Conservation (phyloP, 2,329 filamentous ascomycete species). For the Ascochyta rabiei region DNA sequence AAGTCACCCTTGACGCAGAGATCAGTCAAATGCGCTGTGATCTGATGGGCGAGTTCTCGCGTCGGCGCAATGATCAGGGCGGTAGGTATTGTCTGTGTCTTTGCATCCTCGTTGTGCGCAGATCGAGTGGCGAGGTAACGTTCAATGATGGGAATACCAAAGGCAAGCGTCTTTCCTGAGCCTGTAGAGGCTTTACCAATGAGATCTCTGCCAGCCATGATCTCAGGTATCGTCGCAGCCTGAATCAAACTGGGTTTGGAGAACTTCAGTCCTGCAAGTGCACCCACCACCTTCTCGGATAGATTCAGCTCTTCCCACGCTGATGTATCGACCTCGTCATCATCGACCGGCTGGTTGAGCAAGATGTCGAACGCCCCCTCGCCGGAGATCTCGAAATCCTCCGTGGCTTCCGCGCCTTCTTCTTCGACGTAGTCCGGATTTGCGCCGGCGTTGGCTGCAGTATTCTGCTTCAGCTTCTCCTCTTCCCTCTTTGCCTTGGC, state of each 20-base stretch:
- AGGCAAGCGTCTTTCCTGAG: constrained; percentile 95
- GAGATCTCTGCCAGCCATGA: constrained; percentile 83
- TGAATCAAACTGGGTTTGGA: constrained; percentile 83
- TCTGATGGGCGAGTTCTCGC: constrained; percentile 89
- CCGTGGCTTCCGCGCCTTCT: constrained; percentile 27
- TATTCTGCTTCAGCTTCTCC: constrained; percentile 12
- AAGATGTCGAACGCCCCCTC: constrained; percentile 61
- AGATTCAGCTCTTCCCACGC: constrained; percentile 79
- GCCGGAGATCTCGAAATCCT: constrained; percentile 31
- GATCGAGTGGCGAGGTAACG: constrained; percentile 66
- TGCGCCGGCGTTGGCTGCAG: constrained; percentile 20
- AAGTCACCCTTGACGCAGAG: constrained; percentile 73
- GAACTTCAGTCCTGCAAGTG: constrained; percentile 82
- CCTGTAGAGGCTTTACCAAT: constrained; percentile 96
- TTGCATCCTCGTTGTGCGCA: constrained; percentile 36
- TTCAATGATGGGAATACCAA: constrained; percentile 91
- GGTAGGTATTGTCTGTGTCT: constrained; percentile 53
- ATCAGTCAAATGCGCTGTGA: constrained; percentile 79
- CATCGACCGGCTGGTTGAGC: constrained; percentile 56
- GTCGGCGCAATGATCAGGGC: constrained; percentile 87
- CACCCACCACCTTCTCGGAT: constrained; percentile 72
- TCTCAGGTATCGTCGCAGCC: constrained; percentile 76
- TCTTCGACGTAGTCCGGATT: constrained; percentile 27
- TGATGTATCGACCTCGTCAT: constrained; percentile 71
- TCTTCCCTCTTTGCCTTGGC: constrained; percentile 31